Evolutionary conservation across 345 rosid genomes (phyloP).

Genomic region (Laguncularia racemosa): DNA sequence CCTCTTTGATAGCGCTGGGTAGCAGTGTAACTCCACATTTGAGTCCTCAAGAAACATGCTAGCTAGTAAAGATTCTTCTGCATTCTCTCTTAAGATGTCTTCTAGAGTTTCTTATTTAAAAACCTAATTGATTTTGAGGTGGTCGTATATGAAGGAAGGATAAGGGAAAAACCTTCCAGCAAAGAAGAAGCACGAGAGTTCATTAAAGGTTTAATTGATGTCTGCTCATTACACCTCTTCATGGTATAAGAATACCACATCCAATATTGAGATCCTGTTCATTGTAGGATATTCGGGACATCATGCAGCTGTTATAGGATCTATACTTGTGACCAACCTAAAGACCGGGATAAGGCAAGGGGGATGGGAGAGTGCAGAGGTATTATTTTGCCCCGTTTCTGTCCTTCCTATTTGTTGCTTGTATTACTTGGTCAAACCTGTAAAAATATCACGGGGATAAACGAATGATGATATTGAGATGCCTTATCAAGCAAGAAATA

Average conservation of each 20-base stretch:
- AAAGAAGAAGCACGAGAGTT: slow-evolving; percentile 76
- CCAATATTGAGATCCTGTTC: slow-evolving; percentile 7
- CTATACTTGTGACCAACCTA: slow-evolving; percentile 77
- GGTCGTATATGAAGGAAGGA: slow-evolving; percentile 73
- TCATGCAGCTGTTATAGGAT: slow-evolving; percentile 79
- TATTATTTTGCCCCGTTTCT: slow-evolving; percentile 14
- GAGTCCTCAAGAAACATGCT: too few species aligned
- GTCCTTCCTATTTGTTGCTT: neutral
- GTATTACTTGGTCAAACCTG: too few species aligned
- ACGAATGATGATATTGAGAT: too few species aligned
- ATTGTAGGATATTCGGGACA: slow-evolving; percentile 74
- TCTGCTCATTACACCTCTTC: neutral
- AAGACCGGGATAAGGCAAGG: slow-evolving; percentile 64
- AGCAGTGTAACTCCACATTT: too few species aligned
- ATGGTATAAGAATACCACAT: neutral
- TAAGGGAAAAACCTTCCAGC: slow-evolving; percentile 80
- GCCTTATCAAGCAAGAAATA: too few species aligned
- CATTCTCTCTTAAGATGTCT: too few species aligned
- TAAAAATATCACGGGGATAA: too few species aligned
- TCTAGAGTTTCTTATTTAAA: slow-evolving; percentile 10
- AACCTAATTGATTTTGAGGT: slow-evolving; percentile 45
- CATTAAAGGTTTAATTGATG: slow-evolving; percentile 87
- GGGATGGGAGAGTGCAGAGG: slow-evolving; percentile 96
- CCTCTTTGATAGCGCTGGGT: too few species aligned
- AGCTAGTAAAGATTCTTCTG: too few species aligned